Base-by-base conservation (phyloP, 495 filamentous ascomycete species). In the Chaetomidium leptoderma region DNA sequence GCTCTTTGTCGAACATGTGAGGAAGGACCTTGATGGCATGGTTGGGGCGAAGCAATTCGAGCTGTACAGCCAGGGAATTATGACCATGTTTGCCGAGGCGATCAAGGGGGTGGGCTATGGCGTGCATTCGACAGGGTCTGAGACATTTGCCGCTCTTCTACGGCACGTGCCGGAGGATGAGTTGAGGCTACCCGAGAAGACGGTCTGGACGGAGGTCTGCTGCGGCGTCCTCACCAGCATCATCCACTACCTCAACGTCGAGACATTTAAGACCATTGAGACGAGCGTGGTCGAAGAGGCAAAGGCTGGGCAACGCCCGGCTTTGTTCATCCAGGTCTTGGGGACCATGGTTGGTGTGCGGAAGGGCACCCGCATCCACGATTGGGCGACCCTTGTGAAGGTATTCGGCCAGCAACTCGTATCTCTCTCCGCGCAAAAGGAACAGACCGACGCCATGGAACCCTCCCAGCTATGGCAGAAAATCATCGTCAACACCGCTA, bases 81-180 rank as follows among this genome's bases (percentile, higher is more conserved):
- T 95, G 88, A 86, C 81, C 21, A 85, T 97, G 75, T 90, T 96
- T 62, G 83, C 87, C 0, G 93, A 96, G 71, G 84, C 92, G 13
- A 86, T 91, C 59, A 92, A 92, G 68, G 88, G 91, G 27, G 80
- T 91, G 37, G 89, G 92, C 43, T 67, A 83, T 40, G 85, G 82
- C 4, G 66, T 97, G 39, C 88, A 97, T 74, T 95, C 93, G 7
- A 86, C 83, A 47, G 92, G 84, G 26, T 68, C 80, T 2, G 79
- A 85, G n/a, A 84, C 92, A 32, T 76, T 95, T 46, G 71, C 74
- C 44, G 82, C 84, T 32, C 64, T 97, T 26, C 54, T 91, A 19
- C 64, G 65, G 14, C 66, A 76, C 6, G 74, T 83, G 8, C 78
- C 80, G 0, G 72, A 76, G 8, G 76, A 76, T 19, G 79, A 84